Evolutionary conservation across 208 protist species (phyloP), one percentile per base, ranked within the genome.

Genomic region (Leishmania major): DNA sequence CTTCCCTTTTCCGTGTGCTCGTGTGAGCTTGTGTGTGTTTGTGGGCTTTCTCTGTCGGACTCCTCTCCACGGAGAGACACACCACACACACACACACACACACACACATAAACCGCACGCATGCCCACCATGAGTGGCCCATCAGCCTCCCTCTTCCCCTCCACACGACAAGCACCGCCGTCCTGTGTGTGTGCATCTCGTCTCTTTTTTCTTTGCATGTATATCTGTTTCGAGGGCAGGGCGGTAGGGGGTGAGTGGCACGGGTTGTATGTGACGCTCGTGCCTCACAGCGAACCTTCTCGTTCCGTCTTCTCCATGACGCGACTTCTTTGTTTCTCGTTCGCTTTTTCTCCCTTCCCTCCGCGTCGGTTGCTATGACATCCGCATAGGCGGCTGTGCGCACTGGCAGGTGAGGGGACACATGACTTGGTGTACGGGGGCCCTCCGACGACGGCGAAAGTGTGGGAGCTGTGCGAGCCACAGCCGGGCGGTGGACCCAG

Each of bases 141-240:
- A 64, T 64, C 59, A 15, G 11, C 59, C 7, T 31, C 22, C 55
- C 22, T 31, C 6, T 64, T 62, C 55, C 57, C 28, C 57, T n/a
- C 28, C 57, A 62, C 57, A 25, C 57, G 25, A 62, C 57, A 62
- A 62, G 25, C 2, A n/a, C 25, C 57, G 25, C 57, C 0, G 19
- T 62, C 57, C 31, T 62, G 57, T 31, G 57, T 62, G 43, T 45
- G 43, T 45, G 43, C 4, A 45, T 45, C 43, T 45, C 43, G 7
- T 64, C 71, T 82, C 57, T 70, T 69, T 78, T 78, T 75, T 79
- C 64, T 80, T 76, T 78, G 35, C 51, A 17, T 72, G 17, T 60
- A 47, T 13, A 47, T 47, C 74, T 77, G 22, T 81, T 84, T 37
- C 57, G 37, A 45, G 53, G 28, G 19, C 5, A 15, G 59, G 10